Evolutionary conservation across 1,284 basidiomycete species (phyloP).

Genomic region (Tetrapyrgos nigripes): DNA sequence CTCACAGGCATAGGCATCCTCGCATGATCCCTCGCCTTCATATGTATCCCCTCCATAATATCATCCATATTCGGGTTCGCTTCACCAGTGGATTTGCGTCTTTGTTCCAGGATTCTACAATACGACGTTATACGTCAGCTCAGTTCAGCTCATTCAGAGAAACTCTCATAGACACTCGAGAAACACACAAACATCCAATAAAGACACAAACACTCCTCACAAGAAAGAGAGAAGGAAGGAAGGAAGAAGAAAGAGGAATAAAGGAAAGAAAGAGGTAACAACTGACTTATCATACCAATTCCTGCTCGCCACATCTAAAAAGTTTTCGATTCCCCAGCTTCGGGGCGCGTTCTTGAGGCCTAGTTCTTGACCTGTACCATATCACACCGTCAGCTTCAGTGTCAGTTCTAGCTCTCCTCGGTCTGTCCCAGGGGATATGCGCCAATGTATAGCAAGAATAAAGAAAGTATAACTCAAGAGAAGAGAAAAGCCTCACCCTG

Average conservation of each 20-base stretch:
- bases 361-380: conserved; percentile 67
- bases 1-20: conserved; percentile 69
- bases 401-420: no score
- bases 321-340: conserved; percentile 74
- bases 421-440: no score
- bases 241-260: no score
- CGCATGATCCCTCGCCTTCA: conserved; percentile 75
- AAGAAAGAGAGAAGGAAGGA: no score
- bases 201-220: no score
- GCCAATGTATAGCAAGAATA: no score
- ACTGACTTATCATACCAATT: conserved; percentile 55
- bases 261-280: neutral
- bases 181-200: neutral
- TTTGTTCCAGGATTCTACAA: conserved; percentile 44
- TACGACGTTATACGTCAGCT: neutral
- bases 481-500: conserved; percentile 54
- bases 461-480: no score
- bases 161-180: neutral
- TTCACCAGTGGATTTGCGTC: conserved; percentile 41
- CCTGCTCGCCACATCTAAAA: conserved; percentile 67
- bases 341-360: conserved; percentile 73
- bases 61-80: conserved; percentile 63
- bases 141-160: neutral
- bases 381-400: no score
- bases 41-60: conserved; percentile 59